phyloP scores from a whole-genome alignment of 2,329 filamentous ascomycete genomes.

The Colletotrichum cereale region DNA sequence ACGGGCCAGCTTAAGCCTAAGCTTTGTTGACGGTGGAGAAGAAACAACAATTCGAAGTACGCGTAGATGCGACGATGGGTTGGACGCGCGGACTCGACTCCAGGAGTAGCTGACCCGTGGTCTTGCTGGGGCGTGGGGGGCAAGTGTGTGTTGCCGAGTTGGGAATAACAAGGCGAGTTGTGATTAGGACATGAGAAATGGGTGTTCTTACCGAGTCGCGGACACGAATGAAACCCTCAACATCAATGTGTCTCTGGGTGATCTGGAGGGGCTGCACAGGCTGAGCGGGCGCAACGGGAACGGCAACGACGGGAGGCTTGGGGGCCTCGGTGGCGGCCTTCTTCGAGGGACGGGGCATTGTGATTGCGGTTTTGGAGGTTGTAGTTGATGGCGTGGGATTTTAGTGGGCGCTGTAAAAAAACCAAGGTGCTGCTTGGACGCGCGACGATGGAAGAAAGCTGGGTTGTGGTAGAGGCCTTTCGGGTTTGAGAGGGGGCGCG shows the following conservation, averaged over 20 bases:
- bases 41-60: conserved; percentile 36
- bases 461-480: conserved; percentile 45
- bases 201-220: conserved; percentile 79
- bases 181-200: conserved; percentile 6
- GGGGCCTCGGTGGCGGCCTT: conserved; percentile 55
- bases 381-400: conserved; percentile 26
- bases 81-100: background rate
- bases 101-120: background rate
- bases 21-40: conserved; percentile 1
- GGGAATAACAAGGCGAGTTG: background rate
- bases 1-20: background rate
- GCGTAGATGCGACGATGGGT: conserved; percentile 9
- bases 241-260: conserved; percentile 63
- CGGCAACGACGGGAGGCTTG: conserved; percentile 50
- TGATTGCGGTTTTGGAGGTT: conserved; percentile 43
- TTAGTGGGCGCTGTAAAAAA: conserved; percentile 33
- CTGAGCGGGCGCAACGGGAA: conserved; percentile 50
- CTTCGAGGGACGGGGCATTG: conserved; percentile 62
- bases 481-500: conserved; percentile 35
- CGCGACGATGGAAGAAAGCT: conserved; percentile 29
- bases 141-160: no score
- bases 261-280: conserved; percentile 46
- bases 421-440: conserved; percentile 31
- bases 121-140: background rate
- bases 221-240: conserved; percentile 83